These are phyloP conservation scores for Scleroderma bovista DNA, from an alignment of 768 basidiomycete genomes.

Conservation along the genomic window DNA sequence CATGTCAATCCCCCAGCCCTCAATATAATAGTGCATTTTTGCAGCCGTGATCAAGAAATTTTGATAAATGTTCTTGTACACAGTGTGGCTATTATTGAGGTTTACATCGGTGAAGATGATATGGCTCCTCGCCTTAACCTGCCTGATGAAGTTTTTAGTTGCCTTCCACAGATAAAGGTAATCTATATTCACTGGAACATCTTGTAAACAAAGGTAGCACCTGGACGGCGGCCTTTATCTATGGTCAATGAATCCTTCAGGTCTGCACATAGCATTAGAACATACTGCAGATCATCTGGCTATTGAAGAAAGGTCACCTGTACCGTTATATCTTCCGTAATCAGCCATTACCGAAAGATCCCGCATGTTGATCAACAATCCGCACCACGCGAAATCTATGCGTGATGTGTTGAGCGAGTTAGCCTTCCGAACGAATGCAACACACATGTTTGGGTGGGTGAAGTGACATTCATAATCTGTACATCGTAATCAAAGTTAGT, in stretches of 20 bases:
- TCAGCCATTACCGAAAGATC: conserved; percentile 78
- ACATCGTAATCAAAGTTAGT: conserved; percentile 74
- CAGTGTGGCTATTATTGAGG: conserved; percentile 56
- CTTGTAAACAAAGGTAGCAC: conserved; percentile 58
- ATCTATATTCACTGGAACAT: conserved; percentile 61
- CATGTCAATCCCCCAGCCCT: conserved; percentile 48
- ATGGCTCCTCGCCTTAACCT: conserved; percentile 70
- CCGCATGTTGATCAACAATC: conserved; percentile 68
- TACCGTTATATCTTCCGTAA: conserved; percentile 60
- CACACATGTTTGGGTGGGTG: conserved; percentile 40
- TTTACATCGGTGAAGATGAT: conserved; percentile 72
- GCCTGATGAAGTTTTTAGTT: conserved; percentile 34
- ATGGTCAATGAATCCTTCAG: conserved; percentile 68
- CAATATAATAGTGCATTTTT: conserved; percentile 82
- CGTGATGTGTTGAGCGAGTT: background rate
- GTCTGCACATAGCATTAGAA: conserved; percentile 34
- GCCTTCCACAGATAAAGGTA: background rate
- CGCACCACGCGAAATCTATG: conserved; percentile 92
- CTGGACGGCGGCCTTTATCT: conserved; percentile 57
- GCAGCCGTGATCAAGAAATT: conserved; percentile 77
- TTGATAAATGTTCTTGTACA: conserved; percentile 83
- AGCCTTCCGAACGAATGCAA: conserved; percentile 1
- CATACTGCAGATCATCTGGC: background rate
- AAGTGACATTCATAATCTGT: conserved; percentile 48
- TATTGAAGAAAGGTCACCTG: conserved; percentile 39